A percentile compares a stretch with the other conserved stretches of the same genome.
These are phyloP conservation scores for Porphyra umbilicalis DNA, from an alignment of 31 red algal species.

Conservation along the genomic window DNA sequence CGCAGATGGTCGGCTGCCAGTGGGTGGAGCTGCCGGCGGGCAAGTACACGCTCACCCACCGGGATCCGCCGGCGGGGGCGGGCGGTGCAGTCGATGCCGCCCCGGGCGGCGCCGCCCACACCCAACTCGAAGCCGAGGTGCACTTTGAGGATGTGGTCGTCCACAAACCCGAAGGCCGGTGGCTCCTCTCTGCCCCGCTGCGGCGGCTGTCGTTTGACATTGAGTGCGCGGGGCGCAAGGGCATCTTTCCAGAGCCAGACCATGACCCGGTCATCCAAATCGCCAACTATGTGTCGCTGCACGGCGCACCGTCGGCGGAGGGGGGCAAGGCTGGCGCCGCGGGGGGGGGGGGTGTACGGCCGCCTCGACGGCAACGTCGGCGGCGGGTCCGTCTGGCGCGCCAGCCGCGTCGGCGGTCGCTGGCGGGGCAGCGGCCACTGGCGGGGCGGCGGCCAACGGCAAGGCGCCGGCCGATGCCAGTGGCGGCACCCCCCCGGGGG, in stretches of 20 bases:
- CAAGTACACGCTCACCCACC: conserved; percentile 36
- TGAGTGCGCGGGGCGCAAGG: conserved; percentile 94
- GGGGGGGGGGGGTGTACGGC: background rate
- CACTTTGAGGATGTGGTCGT: conserved; percentile 38
- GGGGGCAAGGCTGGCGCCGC: background rate
- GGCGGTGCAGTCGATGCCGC: background rate
- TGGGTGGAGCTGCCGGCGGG: conserved; percentile 83
- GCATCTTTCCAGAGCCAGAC: conserved; percentile 96
- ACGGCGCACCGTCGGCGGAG: conserved; percentile 41
- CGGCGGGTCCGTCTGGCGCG: too few relatives aligned
- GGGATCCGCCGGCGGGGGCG: background rate
- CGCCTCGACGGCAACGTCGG: too few relatives aligned
- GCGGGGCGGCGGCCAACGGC: too few relatives aligned
- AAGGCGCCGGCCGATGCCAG: too few relatives aligned
- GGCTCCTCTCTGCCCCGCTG: conserved; percentile 81
- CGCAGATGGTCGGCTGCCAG: conserved; percentile 79
- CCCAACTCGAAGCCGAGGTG: conserved; percentile 74
- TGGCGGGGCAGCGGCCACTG: too few relatives aligned
- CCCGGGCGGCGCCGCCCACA: background rate
- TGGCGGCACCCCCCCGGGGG: too few relatives aligned
- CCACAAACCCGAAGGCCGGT: conserved; percentile 86
- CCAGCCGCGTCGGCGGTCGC: too few relatives aligned
- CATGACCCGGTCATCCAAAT: conserved; percentile 99
- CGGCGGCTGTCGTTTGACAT: conserved; percentile 95
- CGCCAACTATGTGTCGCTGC: conserved; percentile 86